Base-by-base conservation (phyloP, 192 early-diverging fungal species). In the Entophlyctis helioformis region DNA sequence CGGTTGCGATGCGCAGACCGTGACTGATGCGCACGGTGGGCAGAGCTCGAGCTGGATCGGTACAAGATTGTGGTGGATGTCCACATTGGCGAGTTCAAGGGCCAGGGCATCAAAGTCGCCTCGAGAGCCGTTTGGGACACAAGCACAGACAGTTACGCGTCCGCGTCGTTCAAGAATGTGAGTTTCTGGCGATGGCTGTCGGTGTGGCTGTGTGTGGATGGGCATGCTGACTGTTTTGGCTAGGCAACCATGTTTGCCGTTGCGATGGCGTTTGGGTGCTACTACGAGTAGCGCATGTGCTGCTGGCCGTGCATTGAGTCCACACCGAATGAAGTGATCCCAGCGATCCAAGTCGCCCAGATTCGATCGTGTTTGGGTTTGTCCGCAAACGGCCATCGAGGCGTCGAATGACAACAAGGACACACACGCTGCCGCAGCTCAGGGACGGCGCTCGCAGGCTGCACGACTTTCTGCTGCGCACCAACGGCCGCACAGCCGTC, bases 1-100 rank as follows among this genome's bases (percentile, higher is more conserved):
- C 20, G 32, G 8, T 5, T 32, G 27, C 26, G 12, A 24, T 12
- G 10, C n/a, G n/a, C n/a, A n/a, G n/a, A n/a, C n/a, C n/a, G n/a
- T n/a, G n/a, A n/a, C n/a, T n/a, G n/a, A n/a, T n/a, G n/a, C n/a
- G 39, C 11, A 11, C 29, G 4, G 29, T 18, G 27, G 9, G n/a
- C 55, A 78, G 76, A 74, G 49, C 59, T 78, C 6, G 64, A 67
- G 2, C 70, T 55, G 38, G 68, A 71, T 9, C 49, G 76, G 13
- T 76, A 73, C 70, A 77, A 77, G 47, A 51, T 66, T 38, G 64
- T 78, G 7, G 70, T 73, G 19, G 66, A 78, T 23, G 67, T 78
- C 5, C 54, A 58, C 4, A 65, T 76, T 21, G 69, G 72, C 16
- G 76, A 76, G 44, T 77, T 76, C 46, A 77, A 72, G 32, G 76